A percentile compares a stretch with the other conserved stretches of the same genome.
Conservation (phyloP, 768 basidiomycete species). For the Mycena maculata region DNA sequence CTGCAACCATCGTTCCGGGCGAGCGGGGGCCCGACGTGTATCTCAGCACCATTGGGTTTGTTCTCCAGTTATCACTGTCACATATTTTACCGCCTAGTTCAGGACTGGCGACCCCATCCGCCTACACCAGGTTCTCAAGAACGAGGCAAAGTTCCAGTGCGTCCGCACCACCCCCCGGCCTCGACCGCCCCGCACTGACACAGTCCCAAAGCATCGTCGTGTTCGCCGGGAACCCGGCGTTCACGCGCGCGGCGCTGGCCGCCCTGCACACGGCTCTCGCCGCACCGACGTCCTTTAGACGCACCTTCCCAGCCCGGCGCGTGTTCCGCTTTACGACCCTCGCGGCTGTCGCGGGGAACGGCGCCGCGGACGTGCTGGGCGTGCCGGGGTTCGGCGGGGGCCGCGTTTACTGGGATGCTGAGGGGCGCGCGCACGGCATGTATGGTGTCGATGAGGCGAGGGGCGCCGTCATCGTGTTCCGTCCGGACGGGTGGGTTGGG, state of each 20-base stretch:
- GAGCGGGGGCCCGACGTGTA: conserved; percentile 36
- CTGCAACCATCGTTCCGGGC: conserved; percentile 32
- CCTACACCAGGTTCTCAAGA: conserved; percentile 34
- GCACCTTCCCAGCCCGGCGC: conserved; percentile 20
- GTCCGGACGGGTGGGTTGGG: conserved; percentile 36
- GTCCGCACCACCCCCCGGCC: neutral
- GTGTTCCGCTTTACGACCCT: conserved; percentile 34
- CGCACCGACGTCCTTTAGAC: conserved; percentile 15
- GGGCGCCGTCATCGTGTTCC: conserved; percentile 34
- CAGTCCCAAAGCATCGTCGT: conserved; percentile 28
- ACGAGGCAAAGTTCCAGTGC: conserved; percentile 36
- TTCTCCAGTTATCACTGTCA: neutral
- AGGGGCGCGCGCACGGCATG: conserved; percentile 32
- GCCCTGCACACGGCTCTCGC: conserved; percentile 16
- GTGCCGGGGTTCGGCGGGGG: conserved; percentile 25
- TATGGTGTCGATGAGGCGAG: conserved; percentile 35
- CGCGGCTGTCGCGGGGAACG: conserved; percentile 29
- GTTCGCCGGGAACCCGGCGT: conserved; percentile 32
- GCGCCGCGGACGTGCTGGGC: conserved; percentile 29
- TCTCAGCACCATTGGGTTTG: conserved; percentile 32
- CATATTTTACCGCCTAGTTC: neutral
- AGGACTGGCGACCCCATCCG: conserved; percentile 35
- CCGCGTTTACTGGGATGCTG: conserved; percentile 31
- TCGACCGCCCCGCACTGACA: neutral
- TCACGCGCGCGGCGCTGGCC: conserved; percentile 15